These are phyloP conservation scores for Hydnomerulius pinastri DNA, from an alignment of 768 basidiomycete genomes.

Conservation along the genomic window DNA sequence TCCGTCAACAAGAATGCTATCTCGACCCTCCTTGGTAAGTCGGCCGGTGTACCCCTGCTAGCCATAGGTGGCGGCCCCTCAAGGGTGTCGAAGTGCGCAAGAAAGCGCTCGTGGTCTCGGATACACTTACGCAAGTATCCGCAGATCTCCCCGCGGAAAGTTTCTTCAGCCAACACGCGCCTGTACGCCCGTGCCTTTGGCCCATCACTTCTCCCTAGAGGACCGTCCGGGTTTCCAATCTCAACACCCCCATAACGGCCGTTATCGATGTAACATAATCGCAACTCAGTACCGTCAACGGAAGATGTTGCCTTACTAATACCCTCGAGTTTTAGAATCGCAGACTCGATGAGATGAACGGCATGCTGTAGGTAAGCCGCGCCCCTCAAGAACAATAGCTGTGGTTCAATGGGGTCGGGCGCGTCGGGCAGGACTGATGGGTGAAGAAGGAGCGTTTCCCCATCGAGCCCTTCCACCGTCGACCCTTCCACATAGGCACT, in stretches of 20 bases:
- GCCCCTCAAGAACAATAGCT: constrained; percentile 80
- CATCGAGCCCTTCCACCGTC: constrained; percentile 47
- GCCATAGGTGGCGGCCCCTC: constrained; percentile 40
- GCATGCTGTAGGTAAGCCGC: constrained; percentile 84
- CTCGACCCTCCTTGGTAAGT: constrained; percentile 56
- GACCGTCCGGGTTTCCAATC: constrained; percentile 79
- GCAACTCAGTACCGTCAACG: constrained; percentile 71
- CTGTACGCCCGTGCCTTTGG: constrained; percentile 68
- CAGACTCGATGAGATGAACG: constrained; percentile 69
- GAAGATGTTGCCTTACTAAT: constrained; percentile 54
- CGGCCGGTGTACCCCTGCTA: constrained; percentile 20
- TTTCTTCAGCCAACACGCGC: constrained; percentile 50
- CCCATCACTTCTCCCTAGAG: constrained; percentile 60
- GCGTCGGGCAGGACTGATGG: constrained; percentile 75
- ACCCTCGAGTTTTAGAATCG: constrained; percentile 70
- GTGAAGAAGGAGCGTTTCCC: constrained; percentile 57
- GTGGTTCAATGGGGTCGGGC: constrained; percentile 86
- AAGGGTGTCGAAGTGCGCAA: constrained; percentile 79
- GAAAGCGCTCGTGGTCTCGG: constrained; percentile 84
- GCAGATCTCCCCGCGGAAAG: constrained; percentile 61
- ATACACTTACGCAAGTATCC: constrained; percentile 70
- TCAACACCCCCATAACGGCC: constrained; percentile 85
- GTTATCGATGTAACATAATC: constrained; percentile 73
- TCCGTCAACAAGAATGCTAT: constrained; percentile 72
- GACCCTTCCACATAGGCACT: constrained; percentile 45